Base-by-base conservation (phyloP, 2,329 filamentous ascomycete species). In the Thyridium curvatum region DNA sequence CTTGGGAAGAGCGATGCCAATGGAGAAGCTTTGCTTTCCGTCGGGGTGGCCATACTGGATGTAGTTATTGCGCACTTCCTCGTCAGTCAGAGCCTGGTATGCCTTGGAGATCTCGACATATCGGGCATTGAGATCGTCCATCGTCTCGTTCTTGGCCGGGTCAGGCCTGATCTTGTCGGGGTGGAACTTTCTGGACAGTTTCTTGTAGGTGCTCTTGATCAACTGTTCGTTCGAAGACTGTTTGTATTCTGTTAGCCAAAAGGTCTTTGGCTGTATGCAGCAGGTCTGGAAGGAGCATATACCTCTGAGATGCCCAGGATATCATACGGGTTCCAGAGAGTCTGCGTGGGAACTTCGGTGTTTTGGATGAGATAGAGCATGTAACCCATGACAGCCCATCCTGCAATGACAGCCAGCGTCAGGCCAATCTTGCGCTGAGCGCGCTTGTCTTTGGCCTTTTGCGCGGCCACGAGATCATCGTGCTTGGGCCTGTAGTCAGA, bases 51-150 rank as follows among this genome's bases (percentile, higher is more conserved):
- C 93, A 55, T 85, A 98, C 61, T 94, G 86, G 38, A 95, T 82
- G 64, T 86, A 98, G 69, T 98, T 98, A 66, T 94, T 94, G 56
- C 93, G 86, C 44, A 97, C 77, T 32, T 97, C 93, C 65, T 98
- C 94, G 57, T 98, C 93, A 4, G 94, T 98, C 35, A 98, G 77
- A 4, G 93, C 85, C 66, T 98, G 95, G 75, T 96, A 98, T 7
- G 93, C 93, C 69, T 98, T 98, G 51, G 88, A 93, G 53, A 97
- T 78, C 56, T 97, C 90, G 41, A 97, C 89, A 68, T 93, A 98
- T 60, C 82, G 75, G 43, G 90, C 75, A 63, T 93, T 98, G 52
- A 97, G 75, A 14, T 69, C 74, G 51, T 97, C 89, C 40, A 81
- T 52, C 1, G 93, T 98, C 64, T 95, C 80, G 64, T 98, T 98